Percentiles rank a stretch among this genome's conserved stretches.
Evolutionary conservation across 768 basidiomycete genomes (phyloP).

Genomic region (Boletus vinaceobasis): DNA sequence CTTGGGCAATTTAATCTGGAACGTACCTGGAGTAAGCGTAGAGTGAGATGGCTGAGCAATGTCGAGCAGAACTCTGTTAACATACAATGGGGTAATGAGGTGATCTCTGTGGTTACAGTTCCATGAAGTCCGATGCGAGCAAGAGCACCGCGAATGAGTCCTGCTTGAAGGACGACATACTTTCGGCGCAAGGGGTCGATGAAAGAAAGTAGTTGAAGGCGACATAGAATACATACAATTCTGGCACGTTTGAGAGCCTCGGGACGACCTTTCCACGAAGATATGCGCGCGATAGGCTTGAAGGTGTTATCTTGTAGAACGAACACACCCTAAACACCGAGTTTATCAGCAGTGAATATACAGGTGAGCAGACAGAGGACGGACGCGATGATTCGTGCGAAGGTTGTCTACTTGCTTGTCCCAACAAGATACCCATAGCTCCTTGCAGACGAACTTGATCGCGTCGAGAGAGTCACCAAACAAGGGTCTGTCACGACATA

Average conservation of each 20-base stretch:
- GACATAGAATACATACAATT: constrained; percentile 46
- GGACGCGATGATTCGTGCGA: constrained; percentile 88
- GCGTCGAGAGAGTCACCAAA: constrained; percentile 84
- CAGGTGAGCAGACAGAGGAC: constrained; percentile 19
- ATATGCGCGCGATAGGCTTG: constrained; percentile 78
- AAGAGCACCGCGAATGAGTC: constrained; percentile 81
- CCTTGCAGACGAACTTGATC: constrained; percentile 95
- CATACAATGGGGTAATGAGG: constrained; percentile 82
- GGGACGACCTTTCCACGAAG: constrained; percentile 73
- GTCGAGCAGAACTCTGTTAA: constrained; percentile 1
- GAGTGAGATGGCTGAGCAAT: background rate
- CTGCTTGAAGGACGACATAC: constrained; percentile 81
- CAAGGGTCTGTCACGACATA: constrained; percentile 70
- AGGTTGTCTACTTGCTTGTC: constrained; percentile 96
- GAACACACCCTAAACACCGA: constrained; percentile 71
- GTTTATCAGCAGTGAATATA: background rate
- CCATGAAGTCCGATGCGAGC: constrained; percentile 72
- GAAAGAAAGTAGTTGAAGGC: background rate
- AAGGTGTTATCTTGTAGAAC: constrained; percentile 91
- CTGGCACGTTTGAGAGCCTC: constrained; percentile 71
- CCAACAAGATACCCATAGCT: constrained; percentile 90
- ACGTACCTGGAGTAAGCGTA: constrained; percentile 54
- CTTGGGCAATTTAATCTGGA: constrained; percentile 79
- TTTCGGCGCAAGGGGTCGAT: constrained; percentile 26
- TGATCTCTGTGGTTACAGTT: constrained; percentile 75